These are phyloP conservation scores for Desmodesmus armatus DNA, from an alignment of 139 green algal genomes.

Conservation along the genomic window DNA sequence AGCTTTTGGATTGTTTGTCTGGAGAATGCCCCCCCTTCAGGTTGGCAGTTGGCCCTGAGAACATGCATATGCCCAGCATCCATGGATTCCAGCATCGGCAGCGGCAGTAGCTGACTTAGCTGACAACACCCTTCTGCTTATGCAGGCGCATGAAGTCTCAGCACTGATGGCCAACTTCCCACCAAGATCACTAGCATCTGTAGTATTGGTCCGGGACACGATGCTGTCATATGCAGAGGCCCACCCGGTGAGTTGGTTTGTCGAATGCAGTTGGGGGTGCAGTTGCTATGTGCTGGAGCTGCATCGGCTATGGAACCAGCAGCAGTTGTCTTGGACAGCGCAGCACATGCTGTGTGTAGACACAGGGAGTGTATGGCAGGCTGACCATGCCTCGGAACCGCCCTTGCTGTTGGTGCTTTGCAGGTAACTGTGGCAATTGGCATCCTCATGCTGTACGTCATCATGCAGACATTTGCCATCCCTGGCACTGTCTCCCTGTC, in stretches of 20 bases:
- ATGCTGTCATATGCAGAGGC: slow-evolving; percentile 52
- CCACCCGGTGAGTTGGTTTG: slow-evolving; percentile 46
- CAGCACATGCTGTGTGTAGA: too few relatives aligned
- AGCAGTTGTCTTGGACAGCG: too few relatives aligned
- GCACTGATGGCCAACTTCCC: slow-evolving; percentile 40
- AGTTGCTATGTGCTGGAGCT: neutral
- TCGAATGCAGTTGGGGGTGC: neutral
- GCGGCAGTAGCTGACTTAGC: neutral
- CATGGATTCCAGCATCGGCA: too few relatives aligned
- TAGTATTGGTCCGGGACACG: slow-evolving; percentile 48
- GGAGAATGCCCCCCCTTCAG: slow-evolving; percentile 40
- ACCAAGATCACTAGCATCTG: slow-evolving; percentile 16
- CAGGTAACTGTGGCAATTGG: slow-evolving; percentile 38
- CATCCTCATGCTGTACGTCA: slow-evolving; percentile 63
- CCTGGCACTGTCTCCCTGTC: slow-evolving; percentile 80
- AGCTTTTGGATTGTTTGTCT: slow-evolving; percentile 5
- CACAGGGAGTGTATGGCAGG: too few relatives aligned
- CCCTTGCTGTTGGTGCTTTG: neutral
- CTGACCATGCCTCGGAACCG: neutral
- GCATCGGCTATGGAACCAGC: too few relatives aligned
- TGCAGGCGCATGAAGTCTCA: slow-evolving; percentile 28
- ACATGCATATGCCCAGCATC: too few relatives aligned
- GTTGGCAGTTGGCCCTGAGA: slow-evolving; percentile 10
- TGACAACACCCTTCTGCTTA: neutral
- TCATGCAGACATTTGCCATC: slow-evolving; percentile 83